Conservation (phyloP, 2,329 filamentous ascomycete genomes). For the Arthroderma sp. region DNA sequence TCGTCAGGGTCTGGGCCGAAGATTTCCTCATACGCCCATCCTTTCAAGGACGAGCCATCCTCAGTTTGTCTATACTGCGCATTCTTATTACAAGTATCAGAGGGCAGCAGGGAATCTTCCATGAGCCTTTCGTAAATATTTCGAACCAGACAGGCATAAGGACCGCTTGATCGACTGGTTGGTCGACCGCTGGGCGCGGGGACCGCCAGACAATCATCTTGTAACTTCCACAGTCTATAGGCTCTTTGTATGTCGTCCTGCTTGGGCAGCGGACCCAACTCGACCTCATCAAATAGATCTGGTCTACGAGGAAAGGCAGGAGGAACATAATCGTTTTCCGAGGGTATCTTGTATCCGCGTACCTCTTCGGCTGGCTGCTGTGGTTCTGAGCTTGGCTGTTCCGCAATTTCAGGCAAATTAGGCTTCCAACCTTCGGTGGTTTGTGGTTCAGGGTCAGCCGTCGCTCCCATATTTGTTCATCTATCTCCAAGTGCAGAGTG, state of each 20-base stretch:
- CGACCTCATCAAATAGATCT: conserved; percentile 16
- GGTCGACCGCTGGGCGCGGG: background rate
- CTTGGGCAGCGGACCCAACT: conserved; percentile 16
- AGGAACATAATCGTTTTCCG: background rate
- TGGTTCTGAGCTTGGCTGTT: too few species aligned
- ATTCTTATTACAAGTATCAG: background rate
- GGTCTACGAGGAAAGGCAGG: conserved; percentile 16
- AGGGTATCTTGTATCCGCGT: background rate
- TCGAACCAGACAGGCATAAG: conserved; percentile 12
- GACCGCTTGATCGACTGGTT: background rate
- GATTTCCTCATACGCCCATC: conserved; percentile 12
- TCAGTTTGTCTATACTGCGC: conserved; percentile 4
- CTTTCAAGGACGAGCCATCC: background rate
- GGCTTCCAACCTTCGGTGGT: too few species aligned
- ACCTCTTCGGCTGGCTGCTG: too few species aligned
- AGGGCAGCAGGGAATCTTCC: conserved; percentile 12
- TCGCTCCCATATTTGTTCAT: too few species aligned
- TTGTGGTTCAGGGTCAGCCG: too few species aligned
- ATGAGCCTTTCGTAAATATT: conserved; percentile 24
- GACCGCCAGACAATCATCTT: conserved; percentile 14
- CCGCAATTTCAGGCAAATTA: too few species aligned
- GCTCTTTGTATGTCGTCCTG: conserved; percentile 16
- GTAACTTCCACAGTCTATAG: conserved; percentile 17
- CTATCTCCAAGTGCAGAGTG: too few species aligned
- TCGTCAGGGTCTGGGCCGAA: conserved; percentile 5